Evolutionary conservation across 2,329 filamentous ascomycete species (phyloP).

Genomic region (Akanthomyces dipterigenus): DNA sequence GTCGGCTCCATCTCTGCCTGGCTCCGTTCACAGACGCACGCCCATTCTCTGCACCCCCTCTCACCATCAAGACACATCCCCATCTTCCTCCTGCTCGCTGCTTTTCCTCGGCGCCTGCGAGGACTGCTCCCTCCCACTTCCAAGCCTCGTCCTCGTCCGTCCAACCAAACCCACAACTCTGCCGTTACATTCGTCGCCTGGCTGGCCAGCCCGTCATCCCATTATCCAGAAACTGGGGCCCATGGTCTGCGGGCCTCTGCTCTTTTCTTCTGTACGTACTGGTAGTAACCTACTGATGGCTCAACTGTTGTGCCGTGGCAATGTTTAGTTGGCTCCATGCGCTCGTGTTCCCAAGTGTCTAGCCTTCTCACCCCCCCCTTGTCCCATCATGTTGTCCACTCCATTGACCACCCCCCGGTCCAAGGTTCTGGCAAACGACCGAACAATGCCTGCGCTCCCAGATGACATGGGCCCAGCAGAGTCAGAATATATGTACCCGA

Average conservation of each 20-base stretch:
- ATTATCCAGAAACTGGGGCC: neutral
- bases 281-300: too few relatives aligned
- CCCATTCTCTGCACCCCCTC: too few relatives aligned
- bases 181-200: neutral
- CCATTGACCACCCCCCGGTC: neutral
- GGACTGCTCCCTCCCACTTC: neutral
- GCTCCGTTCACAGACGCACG: too few relatives aligned
- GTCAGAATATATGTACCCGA: slow-evolving; percentile 9
- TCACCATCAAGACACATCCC: too few relatives aligned
- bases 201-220: neutral
- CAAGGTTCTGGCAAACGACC: slow-evolving; percentile 4
- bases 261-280: too few relatives aligned
- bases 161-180: neutral
- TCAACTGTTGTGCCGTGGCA: neutral
- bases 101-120: neutral
- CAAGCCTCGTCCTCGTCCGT: neutral
- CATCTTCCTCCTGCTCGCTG: neutral
- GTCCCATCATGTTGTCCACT: neutral
- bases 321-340: neutral
- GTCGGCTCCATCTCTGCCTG: too few relatives aligned
- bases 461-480: neutral
- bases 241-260: neutral
- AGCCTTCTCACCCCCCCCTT: neutral
- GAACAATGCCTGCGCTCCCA: neutral
- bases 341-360: neutral